Evolutionary conservation across 1,139 yeast genomes (phyloP).

Genomic region (Scheffersomyces stambukii): DNA sequence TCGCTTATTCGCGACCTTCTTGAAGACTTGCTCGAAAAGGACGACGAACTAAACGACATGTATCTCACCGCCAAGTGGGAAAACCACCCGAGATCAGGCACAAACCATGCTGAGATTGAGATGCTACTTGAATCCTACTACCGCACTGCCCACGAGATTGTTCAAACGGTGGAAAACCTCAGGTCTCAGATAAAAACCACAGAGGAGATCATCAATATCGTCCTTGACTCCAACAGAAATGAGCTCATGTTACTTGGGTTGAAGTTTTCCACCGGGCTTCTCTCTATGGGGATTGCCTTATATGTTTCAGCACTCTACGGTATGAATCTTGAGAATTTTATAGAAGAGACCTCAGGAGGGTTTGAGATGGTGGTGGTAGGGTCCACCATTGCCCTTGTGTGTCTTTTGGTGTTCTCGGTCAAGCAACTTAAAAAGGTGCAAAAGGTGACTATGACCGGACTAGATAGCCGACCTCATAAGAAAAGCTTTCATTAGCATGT

Average conservation of each 20-base stretch:
- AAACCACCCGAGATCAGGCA: slow-evolving; percentile 22
- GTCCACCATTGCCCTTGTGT: slow-evolving; percentile 23
- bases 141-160: slow-evolving; percentile 42
- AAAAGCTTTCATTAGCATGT: too few species aligned
- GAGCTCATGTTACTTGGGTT: slow-evolving; percentile 45
- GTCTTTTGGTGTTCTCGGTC: slow-evolving; percentile 24
- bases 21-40: slow-evolving; percentile 37
- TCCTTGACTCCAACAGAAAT: slow-evolving; percentile 44
- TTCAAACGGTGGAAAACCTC: slow-evolving; percentile 40
- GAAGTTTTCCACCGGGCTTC: slow-evolving; percentile 38
- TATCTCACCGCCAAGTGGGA: slow-evolving; percentile 29
- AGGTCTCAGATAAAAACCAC: slow-evolving; percentile 41
- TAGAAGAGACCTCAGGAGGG: slow-evolving; percentile 65
- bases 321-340: slow-evolving; percentile 81
- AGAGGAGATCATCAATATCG: slow-evolving; percentile 44
- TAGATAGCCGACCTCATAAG: too few species aligned
- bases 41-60: slow-evolving; percentile 38
- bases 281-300: slow-evolving; percentile 37
- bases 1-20: slow-evolving; percentile 36
- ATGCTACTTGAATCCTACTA: slow-evolving; percentile 41
- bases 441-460: slow-evolving; percentile 41
- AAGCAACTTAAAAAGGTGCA: slow-evolving; percentile 31
- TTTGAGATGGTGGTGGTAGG: slow-evolving; percentile 30
- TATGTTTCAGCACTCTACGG: slow-evolving; percentile 44
- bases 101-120: slow-evolving; percentile 42